Percentiles rank a stretch among this genome's conserved stretches.
These are phyloP conservation scores for Kluyveromyces starmeri DNA, from an alignment of 805 yeast genomes.

Conservation along the genomic window DNA sequence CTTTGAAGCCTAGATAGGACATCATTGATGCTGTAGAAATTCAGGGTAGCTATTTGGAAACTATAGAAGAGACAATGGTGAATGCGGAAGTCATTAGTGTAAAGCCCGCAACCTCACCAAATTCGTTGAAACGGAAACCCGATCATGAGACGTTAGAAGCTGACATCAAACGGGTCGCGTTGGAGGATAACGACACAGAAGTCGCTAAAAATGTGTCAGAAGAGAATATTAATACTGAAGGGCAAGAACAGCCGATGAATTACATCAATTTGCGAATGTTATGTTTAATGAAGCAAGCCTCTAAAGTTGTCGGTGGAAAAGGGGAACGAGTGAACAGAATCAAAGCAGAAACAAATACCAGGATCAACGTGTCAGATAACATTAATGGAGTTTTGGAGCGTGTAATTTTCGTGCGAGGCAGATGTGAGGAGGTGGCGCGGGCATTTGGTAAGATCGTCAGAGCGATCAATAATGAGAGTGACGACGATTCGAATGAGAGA, in stretches of 20 bases:
- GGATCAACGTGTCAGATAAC: constrained; percentile 66
- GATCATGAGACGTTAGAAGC: constrained; percentile 49
- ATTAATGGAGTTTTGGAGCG: constrained; percentile 64
- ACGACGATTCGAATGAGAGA: constrained; percentile 47
- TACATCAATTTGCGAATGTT: constrained; percentile 65
- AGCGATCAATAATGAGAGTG: constrained; percentile 42
- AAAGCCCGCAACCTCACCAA: constrained; percentile 13
- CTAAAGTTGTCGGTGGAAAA: constrained; percentile 65
- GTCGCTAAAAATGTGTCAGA: constrained; percentile 4
- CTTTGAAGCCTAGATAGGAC: too few species aligned
- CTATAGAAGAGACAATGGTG: too few species aligned
- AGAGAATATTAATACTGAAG: constrained; percentile 4
- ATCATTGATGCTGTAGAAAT: too few species aligned
- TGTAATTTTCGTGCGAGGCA: constrained; percentile 63
- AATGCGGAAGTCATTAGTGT: constrained; percentile 4
- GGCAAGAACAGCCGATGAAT: constrained; percentile 41
- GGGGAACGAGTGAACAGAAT: constrained; percentile 66
- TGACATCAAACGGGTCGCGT: constrained; percentile 57
- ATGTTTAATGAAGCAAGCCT: constrained; percentile 68
- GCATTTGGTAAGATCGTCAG: constrained; percentile 71
- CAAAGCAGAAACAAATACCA: constrained; percentile 52
- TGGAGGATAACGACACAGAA: constrained; percentile 37
- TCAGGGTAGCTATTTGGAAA: too few species aligned
- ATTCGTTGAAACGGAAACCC: constrained; percentile 54
- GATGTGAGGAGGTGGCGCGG: constrained; percentile 69